Conservation (phyloP, 495 filamentous ascomycete species). For the Thozetella sp. region DNA sequence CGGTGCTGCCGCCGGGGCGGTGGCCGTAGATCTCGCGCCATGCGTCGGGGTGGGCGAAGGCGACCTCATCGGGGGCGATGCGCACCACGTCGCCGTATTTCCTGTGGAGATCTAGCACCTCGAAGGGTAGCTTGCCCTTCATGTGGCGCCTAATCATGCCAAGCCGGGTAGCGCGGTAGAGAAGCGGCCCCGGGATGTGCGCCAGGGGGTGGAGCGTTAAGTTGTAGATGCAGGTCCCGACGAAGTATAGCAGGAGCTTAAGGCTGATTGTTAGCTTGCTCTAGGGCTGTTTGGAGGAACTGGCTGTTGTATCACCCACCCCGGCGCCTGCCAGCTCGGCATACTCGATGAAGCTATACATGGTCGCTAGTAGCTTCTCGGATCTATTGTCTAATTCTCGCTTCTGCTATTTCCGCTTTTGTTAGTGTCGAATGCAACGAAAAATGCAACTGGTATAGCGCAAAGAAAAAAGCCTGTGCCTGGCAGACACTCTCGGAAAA, state of each 20-base stretch:
- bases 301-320: no score
- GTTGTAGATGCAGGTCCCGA: constrained; percentile 33
- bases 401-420: no score
- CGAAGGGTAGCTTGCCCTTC: constrained; percentile 8
- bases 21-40: constrained; percentile 59
- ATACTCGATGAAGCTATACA: no score
- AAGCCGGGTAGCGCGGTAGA: constrained; percentile 37
- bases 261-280: no score
- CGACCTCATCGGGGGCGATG: constrained; percentile 52
- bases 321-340: no score
- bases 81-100: constrained; percentile 54
- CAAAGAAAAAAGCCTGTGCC: no score
- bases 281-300: no score
- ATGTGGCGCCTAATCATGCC: constrained; percentile 15
- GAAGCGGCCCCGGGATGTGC: constrained; percentile 47
- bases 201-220: constrained; percentile 52
- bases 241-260: background rate
- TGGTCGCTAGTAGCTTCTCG: no score
- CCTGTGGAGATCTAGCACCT: constrained; percentile 31
- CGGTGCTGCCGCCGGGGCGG: background rate
- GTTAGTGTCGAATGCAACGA: no score
- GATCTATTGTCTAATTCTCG: no score
- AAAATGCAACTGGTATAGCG: no score
- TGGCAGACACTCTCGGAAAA: no score
- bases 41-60: constrained; percentile 48